A percentile compares a stretch with the other conserved stretches of the same genome.
Conservation (phyloP, 2,329 filamentous ascomycete genomes). For the Cadophora sp. region DNA sequence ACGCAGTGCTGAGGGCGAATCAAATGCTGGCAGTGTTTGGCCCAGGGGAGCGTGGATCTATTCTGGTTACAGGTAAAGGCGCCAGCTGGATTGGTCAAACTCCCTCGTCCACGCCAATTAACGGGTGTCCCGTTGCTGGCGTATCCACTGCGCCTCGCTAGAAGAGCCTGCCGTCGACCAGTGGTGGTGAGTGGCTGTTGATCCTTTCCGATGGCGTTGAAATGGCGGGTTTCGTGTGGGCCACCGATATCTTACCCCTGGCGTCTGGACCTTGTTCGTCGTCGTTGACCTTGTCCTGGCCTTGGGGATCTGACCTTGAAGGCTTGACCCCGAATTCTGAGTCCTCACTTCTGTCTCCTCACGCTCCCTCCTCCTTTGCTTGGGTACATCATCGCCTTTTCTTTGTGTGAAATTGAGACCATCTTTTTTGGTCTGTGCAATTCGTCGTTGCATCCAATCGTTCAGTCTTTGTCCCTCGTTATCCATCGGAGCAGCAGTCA, state of each 20-base stretch:
- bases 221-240: constrained; percentile 27
- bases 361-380: constrained; percentile 17
- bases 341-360: constrained; percentile 16
- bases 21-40: background rate
- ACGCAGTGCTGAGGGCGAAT: constrained; percentile 13
- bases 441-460: constrained; percentile 15
- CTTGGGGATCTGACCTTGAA: constrained; percentile 2
- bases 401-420: constrained; percentile 22
- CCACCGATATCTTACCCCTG: constrained; percentile 19
- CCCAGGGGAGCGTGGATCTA: constrained; percentile 17
- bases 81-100: background rate
- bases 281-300: background rate
- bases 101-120: constrained; percentile 8
- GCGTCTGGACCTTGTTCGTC: constrained; percentile 1
- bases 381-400: constrained; percentile 12
- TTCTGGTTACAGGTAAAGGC: constrained; percentile 13
- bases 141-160: constrained; percentile 8
- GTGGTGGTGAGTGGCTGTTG: constrained; percentile 21
- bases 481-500: background rate
- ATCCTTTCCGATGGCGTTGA: constrained; percentile 23
- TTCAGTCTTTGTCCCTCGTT: constrained; percentile 16
- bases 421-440: constrained; percentile 25
- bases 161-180: background rate
- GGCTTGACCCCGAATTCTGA: constrained; percentile 11
- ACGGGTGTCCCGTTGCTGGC: background rate